phyloP scores from a whole-genome alignment of 495 filamentous ascomycete genomes.

The Penicillium canariense region DNA sequence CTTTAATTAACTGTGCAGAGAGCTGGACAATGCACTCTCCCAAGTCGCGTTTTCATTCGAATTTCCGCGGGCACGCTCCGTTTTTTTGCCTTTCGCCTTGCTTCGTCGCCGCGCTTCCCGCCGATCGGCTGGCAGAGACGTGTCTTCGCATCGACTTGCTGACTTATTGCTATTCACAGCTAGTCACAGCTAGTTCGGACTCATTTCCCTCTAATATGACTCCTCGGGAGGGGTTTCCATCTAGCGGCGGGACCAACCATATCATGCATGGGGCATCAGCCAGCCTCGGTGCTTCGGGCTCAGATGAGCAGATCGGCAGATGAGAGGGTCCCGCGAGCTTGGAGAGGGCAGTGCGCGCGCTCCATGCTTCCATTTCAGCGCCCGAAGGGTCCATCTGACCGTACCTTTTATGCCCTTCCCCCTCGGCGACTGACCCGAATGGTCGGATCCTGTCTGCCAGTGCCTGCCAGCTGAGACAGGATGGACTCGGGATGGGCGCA shows the following conservation, averaged over 20 bases:
- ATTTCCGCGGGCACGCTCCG: background rate
- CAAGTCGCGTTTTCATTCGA: background rate
- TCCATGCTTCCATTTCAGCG: background rate
- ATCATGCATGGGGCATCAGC: background rate
- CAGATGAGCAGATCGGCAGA: slow-evolving; percentile 2
- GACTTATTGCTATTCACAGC: background rate
- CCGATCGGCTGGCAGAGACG: background rate
- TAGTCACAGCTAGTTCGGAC: background rate
- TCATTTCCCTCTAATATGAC: background rate
- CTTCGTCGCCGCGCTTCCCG: slow-evolving; percentile 8
- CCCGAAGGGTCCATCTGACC: background rate
- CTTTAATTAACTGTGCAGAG: background rate
- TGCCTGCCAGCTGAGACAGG: background rate
- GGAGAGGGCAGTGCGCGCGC: background rate
- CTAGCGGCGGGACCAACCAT: slow-evolving; percentile 1
- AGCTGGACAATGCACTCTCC: background rate
- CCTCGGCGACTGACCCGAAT: background rate
- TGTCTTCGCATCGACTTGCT: background rate
- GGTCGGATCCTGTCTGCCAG: too few species aligned
- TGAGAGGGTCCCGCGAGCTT: slow-evolving; percentile 1
- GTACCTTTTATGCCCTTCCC: background rate
- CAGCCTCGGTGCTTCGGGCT: background rate
- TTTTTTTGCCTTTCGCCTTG: background rate
- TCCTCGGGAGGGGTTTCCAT: background rate
- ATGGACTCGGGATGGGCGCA: background rate